Evolutionary conservation across 495 filamentous ascomycete species (phyloP).

Genomic region (Xylaria cubensis): DNA sequence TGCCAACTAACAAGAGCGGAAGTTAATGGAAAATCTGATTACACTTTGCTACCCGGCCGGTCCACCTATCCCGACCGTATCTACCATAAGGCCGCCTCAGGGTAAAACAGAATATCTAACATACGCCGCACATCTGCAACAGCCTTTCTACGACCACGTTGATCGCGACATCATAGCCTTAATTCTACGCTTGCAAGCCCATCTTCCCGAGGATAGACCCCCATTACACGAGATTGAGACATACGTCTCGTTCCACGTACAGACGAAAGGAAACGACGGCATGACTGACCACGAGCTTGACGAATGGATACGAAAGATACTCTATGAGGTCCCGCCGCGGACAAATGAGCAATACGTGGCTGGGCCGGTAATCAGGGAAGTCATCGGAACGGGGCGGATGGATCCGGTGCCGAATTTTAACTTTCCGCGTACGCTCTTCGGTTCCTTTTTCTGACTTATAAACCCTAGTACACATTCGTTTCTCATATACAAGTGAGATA

Average conservation of each 20-base stretch:
- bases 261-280: background rate
- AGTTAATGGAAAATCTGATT: constrained; percentile 23
- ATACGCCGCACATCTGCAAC: constrained; percentile 1
- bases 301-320: background rate
- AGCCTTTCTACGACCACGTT: background rate
- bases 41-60: constrained; percentile 9
- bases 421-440: background rate
- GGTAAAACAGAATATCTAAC: background rate
- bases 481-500: background rate
- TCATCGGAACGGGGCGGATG: background rate
- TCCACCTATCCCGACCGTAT: constrained; percentile 6
- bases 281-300: background rate
- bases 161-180: constrained; percentile 11
- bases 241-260: background rate
- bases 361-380: background rate
- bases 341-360: background rate
- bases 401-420: background rate
- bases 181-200: constrained; percentile 10
- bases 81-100: background rate
- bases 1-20: background rate
- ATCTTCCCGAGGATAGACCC: background rate
- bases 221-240: background rate
- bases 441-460: background rate
- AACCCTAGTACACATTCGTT: background rate
- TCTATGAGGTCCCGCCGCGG: constrained; percentile 11